Percentiles rank a stretch among this genome's conserved stretches.
Evolutionary conservation across 2,329 filamentous ascomycete species (phyloP).

Genomic region (Clonostachys byssicola): DNA sequence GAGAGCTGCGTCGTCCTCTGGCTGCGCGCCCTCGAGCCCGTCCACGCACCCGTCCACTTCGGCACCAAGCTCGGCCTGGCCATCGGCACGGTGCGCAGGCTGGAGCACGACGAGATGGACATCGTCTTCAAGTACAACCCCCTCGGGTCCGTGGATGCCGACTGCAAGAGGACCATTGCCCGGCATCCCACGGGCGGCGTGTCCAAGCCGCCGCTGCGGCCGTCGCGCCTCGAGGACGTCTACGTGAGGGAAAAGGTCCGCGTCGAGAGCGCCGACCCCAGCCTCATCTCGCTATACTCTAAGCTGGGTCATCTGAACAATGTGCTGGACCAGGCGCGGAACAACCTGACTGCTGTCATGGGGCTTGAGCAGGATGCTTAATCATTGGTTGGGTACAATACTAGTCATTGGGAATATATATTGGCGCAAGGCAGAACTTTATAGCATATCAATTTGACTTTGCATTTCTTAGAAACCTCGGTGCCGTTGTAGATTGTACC

Average conservation of each 20-base stretch:
- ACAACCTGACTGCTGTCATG: conserved; percentile 76
- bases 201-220: neutral
- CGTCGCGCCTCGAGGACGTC: conserved; percentile 50
- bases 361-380: conserved; percentile 37
- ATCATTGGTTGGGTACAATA: neutral
- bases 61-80: conserved; percentile 66
- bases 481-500: too few relatives aligned
- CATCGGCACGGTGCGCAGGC: conserved; percentile 58
- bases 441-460: too few relatives aligned
- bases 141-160: conserved; percentile 18
- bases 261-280: conserved; percentile 86
- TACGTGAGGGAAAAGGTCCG: conserved; percentile 85
- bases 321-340: conserved; percentile 63
- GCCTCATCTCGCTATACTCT: conserved; percentile 74
- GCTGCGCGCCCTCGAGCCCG: conserved; percentile 66
- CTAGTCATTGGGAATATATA: too few relatives aligned
- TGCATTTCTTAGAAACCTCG: too few relatives aligned
- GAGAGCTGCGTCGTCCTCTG: conserved; percentile 68
- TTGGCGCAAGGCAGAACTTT: too few relatives aligned
- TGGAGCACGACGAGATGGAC: conserved; percentile 78
- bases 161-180: neutral
- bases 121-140: conserved; percentile 63
- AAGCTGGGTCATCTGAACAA: conserved; percentile 78
- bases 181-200: neutral
- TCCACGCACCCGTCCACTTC: conserved; percentile 54